These are phyloP conservation scores for Podospora pseudocomata DNA, from an alignment of 495 filamentous ascomycete species.

Conservation along the genomic window DNA sequence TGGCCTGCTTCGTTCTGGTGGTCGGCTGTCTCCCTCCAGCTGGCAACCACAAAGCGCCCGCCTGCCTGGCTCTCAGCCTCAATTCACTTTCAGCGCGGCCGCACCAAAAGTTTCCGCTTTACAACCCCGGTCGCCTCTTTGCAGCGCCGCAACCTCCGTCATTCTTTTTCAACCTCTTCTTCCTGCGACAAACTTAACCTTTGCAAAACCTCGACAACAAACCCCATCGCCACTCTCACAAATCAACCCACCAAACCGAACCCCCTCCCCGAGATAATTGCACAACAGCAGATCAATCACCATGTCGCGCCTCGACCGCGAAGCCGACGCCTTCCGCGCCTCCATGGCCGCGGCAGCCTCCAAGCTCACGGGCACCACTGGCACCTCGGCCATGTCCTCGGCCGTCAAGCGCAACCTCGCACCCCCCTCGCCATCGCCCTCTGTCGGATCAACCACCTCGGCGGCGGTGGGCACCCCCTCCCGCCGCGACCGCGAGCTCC, in stretches of 20 bases:
- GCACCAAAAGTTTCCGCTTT: neutral
- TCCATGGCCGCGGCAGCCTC: constrained; percentile 45
- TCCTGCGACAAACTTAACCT: neutral
- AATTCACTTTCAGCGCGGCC: neutral
- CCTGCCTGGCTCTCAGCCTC: neutral
- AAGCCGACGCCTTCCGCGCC: constrained; percentile 46
- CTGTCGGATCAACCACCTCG: constrained; percentile 47
- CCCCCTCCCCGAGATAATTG: neutral
- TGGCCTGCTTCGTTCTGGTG: neutral
- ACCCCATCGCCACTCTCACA: neutral
- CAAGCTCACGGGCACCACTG: constrained; percentile 38
- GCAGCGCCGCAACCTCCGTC: neutral
- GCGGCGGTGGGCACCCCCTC: constrained; percentile 39
- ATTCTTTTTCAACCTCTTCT: constrained; percentile 3
- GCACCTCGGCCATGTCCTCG: constrained; percentile 20
- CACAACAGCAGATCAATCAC: constrained; percentile 9
- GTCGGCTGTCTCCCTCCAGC: neutral
- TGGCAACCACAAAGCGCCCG: neutral
- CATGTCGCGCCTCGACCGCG: constrained; percentile 52
- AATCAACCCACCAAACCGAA: constrained; percentile 1
- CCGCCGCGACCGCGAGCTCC: constrained; percentile 50
- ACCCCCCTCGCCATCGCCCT: constrained; percentile 37
- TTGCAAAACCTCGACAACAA: constrained; percentile 1
- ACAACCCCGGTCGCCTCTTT: neutral
- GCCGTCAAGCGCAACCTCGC: constrained; percentile 39